A percentile compares a stretch with the other conserved stretches of the same genome.
phyloP scores from a whole-genome alignment of 441 rosid genomes.

The Codiaeum variegatum region DNA sequence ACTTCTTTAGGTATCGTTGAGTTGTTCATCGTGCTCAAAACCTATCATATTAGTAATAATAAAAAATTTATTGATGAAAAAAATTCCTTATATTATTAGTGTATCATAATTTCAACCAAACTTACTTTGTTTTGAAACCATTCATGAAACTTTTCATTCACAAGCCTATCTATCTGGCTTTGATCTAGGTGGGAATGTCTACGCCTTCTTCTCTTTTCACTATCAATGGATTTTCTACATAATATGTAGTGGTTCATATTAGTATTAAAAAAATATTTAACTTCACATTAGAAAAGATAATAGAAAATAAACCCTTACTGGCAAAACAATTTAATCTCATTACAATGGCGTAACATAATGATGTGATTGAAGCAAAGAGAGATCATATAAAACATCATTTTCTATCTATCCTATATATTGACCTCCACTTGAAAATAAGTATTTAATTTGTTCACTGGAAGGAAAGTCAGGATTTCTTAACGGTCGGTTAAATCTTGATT shows the following conservation, averaged over 20 bases:
- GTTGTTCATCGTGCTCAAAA: background rate
- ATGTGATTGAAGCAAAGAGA: constrained; percentile 2
- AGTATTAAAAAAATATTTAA: background rate
- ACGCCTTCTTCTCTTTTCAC: background rate
- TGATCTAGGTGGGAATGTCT: background rate
- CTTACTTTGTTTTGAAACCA: background rate
- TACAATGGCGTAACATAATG: background rate
- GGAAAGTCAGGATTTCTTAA: background rate
- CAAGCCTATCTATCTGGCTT: background rate
- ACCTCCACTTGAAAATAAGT: background rate
- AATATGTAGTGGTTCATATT: too few species aligned
- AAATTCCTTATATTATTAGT: background rate
- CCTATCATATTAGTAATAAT: background rate
- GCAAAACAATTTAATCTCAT: background rate
- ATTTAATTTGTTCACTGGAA: too few species aligned
- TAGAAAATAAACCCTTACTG: background rate
- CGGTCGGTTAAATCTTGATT: background rate
- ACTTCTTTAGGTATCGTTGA: background rate
- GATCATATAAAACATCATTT: background rate
- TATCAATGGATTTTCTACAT: background rate
- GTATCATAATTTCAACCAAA: too few species aligned
- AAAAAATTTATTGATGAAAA: background rate
- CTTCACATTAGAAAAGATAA: background rate
- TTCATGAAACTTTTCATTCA: background rate
- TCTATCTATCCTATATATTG: background rate